A percentile compares a stretch with the other conserved stretches of the same genome.
Conservation (phyloP, 768 basidiomycete species). For the Crassisporium funariophilum region DNA sequence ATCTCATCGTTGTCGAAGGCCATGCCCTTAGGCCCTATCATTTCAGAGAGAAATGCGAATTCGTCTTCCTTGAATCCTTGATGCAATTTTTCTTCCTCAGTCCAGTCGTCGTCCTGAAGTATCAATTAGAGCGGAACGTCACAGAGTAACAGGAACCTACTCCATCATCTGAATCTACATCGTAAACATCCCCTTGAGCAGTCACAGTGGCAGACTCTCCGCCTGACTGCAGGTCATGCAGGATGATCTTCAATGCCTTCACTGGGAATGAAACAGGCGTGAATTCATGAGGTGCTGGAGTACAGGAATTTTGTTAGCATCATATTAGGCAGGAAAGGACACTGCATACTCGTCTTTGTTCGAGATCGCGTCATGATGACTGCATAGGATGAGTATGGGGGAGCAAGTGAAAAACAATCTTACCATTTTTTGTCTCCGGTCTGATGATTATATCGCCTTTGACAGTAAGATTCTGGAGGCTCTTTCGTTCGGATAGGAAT, state of each 20-base stretch:
- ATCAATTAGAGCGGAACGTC: constrained; percentile 1
- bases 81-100: constrained; percentile 76
- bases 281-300: constrained; percentile 84
- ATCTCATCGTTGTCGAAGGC: constrained; percentile 79
- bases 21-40: constrained; percentile 73
- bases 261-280: constrained; percentile 85
- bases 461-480: constrained; percentile 68
- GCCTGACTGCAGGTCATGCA: constrained; percentile 81
- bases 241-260: constrained; percentile 87
- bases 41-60: constrained; percentile 80
- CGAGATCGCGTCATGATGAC: constrained; percentile 97
- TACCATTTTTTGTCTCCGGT: constrained; percentile 79
- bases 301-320: constrained; percentile 30
- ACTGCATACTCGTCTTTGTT: constrained; percentile 70
- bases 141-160: constrained; percentile 34
- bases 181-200: constrained; percentile 50
- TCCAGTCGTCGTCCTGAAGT: constrained; percentile 86
- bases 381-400: constrained; percentile 37
- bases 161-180: constrained; percentile 77
- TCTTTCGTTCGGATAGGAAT: constrained; percentile 64
- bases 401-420: constrained; percentile 30
- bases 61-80: constrained; percentile 70
- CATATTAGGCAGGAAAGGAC: constrained; percentile 40
- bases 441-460: constrained; percentile 92
- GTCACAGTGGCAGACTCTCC: constrained; percentile 73